A percentile compares a stretch with the other conserved stretches of the same genome.
These are phyloP conservation scores for Gossypium herbaceum DNA, from an alignment of 345 rosid species.

Conservation along the genomic window DNA sequence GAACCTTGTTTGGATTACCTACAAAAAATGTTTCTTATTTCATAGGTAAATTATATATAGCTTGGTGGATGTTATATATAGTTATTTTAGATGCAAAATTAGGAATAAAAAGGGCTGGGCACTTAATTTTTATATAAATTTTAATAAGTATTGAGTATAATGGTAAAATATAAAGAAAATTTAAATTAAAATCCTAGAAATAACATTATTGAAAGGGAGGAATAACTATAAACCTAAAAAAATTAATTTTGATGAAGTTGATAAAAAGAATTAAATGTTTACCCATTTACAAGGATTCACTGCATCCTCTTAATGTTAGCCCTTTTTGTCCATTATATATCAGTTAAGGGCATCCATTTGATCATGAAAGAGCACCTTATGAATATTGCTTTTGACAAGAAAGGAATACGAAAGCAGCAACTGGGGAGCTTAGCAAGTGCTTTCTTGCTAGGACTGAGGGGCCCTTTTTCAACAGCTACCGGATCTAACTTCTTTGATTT, in stretches of 20 bases:
- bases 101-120: background rate
- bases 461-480: background rate
- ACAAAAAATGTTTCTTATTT: no score
- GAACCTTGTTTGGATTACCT: no score
- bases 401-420: background rate
- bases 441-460: constrained; percentile 1
- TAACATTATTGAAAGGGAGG: no score
- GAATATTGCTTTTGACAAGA: background rate
- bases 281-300: constrained; percentile 6
- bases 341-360: background rate
- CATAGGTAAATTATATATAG: no score
- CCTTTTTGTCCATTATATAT: background rate
- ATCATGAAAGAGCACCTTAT: background rate
- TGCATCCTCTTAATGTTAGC: constrained; percentile 6
- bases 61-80: no score
- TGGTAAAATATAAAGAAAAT: no score
- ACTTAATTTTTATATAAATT: background rate
- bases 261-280: background rate
- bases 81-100: background rate
- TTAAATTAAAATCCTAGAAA: no score
- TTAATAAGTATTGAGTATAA: no score
- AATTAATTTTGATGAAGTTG: no score
- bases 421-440: background rate
- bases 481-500: constrained; percentile 1
- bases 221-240: no score